Base-by-base conservation (phyloP, 2,329 filamentous ascomycete species). In the Lecanosticta acicola region DNA sequence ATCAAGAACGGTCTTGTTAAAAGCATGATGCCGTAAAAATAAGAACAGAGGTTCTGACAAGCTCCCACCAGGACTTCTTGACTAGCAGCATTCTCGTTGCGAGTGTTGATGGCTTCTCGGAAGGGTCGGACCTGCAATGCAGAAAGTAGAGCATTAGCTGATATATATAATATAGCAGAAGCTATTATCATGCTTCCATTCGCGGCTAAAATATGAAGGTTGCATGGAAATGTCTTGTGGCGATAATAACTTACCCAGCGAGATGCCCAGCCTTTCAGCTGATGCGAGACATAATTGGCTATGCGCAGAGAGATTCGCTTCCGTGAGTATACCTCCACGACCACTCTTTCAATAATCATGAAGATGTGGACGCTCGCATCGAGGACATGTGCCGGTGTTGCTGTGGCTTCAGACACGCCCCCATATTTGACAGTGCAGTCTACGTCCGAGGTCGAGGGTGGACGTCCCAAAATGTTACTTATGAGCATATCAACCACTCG, bases 21-120 rank as follows among this genome's bases (percentile, higher is more conserved):
- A 3, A 77, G 62, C 58, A 77, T 76, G 35, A 77, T 76, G 1
- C 71, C 73, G 63, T 74, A 77, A 54, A 76, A 76, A 46, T 77
- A 77, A 2, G 73, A 68, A 24, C 71, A 71, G 11, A 76, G 66
- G 1, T 73, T 67, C 34, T 75, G 73, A n/a, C 71, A 72, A 3
- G 73, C 69, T 2, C 72, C 71, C 5, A 75, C 56, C 3, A 38
- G 32, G 11, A 8, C 36, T 13, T 46, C 44, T 13, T 41, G 26
- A 3, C 17, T 16, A 2, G 16, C 9, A 10, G 21, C 4, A 14
- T 16, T 18, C 14, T 3, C 17, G 7, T 9, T 7, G 9, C 18
- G 18, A 8, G 32, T 2, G 9, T 45, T 18, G 16, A 45, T 29
- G 16, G 35, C 33, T 9, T 19, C 29, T 4, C 16, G 32, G 2